Evolutionary conservation across 768 basidiomycete species (phyloP), one percentile per base, ranked within the genome.

Genomic region (Pleurotus tuber-regium): DNA sequence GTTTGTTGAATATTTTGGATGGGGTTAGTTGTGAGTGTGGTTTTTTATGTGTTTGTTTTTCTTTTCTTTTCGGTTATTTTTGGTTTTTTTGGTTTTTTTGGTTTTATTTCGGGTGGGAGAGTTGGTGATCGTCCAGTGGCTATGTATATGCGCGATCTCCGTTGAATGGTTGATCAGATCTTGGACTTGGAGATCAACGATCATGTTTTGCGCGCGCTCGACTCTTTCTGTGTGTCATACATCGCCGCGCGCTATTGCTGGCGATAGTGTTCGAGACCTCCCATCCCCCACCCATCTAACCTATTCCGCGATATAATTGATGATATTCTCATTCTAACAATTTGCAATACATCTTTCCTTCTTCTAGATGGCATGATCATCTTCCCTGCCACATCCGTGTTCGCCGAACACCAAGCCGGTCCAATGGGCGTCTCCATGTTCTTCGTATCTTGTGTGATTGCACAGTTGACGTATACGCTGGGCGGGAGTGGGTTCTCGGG

Each of bases 371-470:
- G 96, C 4, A 92, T 98, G 92, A 93, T 92, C 65, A 86, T 93
- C 50, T 99, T 98, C 64, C 97, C 97, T 2, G 83, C 87, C 0
- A 78, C 84, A 7, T 82, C 88, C 2, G 75, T 89, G 2, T 98
- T 99, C 64, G 69, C 78, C 9, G 81, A 81, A 48, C 46, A 48
- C 21, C 46, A 48, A 14, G 82, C 96, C 14, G 95, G 92, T 1
- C 82, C 89, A 0, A 84, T 86, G 65, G 96, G 96, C 2, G 93
- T 98, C 1, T 95, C 93, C 28, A 91, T 98, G 87, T 96, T 96
- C 67, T 96, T 95, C 66, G 78, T 93, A 16, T 84, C 89, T 76
- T 86, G 62, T 60, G 83, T 71, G 44, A 64, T 96, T 29, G 74
- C 93, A 0, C 96, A 98, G 63, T 69, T 97, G 19, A 80, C 87